These are phyloP conservation scores for Sporothrix sp. DNA, from an alignment of 2,329 filamentous ascomycete genomes.

Conservation along the genomic window DNA sequence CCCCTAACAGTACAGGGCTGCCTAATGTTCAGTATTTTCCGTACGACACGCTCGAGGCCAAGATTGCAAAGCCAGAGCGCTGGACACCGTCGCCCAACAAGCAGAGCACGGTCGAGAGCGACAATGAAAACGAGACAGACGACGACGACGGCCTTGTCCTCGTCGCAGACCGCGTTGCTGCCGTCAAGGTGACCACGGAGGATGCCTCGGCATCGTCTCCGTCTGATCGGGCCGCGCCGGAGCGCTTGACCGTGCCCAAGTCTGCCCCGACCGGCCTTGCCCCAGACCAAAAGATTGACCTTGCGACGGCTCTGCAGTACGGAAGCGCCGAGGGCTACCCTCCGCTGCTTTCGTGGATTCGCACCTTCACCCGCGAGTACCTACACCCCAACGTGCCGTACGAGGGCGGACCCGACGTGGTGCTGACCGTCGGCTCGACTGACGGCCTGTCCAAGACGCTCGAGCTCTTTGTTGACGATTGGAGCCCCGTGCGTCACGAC, in stretches of 20 bases:
- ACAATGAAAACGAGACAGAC: slow-evolving; percentile 19
- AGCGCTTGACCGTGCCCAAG: slow-evolving; percentile 64
- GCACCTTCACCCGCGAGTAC: slow-evolving; percentile 65
- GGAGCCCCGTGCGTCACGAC: slow-evolving; percentile 56
- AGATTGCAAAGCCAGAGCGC: slow-evolving; percentile 62
- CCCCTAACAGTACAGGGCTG: no score
- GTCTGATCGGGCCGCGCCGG: slow-evolving; percentile 22
- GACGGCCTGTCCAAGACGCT: slow-evolving; percentile 76
- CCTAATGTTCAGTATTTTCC: slow-evolving; percentile 78
- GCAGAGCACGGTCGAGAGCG: slow-evolving; percentile 33
- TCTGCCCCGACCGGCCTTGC: slow-evolving; percentile 40
- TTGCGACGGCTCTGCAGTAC: slow-evolving; percentile 78
- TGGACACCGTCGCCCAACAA: slow-evolving; percentile 62
- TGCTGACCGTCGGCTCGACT: slow-evolving; percentile 72
- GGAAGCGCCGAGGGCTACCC: slow-evolving; percentile 75
- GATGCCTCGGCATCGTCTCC: slow-evolving; percentile 11
- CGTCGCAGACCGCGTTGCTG: slow-evolving; percentile 26
- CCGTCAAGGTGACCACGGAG: slow-evolving; percentile 18
- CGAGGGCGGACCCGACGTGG: slow-evolving; percentile 61
- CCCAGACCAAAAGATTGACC: slow-evolving; percentile 61
- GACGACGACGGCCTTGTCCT: slow-evolving; percentile 30
- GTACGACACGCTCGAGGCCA: slow-evolving; percentile 81
- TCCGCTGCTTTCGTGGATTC: slow-evolving; percentile 65
- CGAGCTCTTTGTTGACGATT: slow-evolving; percentile 65
- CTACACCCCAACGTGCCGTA: slow-evolving; percentile 79